Base-by-base conservation (phyloP, 495 filamentous ascomycete genomes). In the Elasticomyces elasticus region DNA sequence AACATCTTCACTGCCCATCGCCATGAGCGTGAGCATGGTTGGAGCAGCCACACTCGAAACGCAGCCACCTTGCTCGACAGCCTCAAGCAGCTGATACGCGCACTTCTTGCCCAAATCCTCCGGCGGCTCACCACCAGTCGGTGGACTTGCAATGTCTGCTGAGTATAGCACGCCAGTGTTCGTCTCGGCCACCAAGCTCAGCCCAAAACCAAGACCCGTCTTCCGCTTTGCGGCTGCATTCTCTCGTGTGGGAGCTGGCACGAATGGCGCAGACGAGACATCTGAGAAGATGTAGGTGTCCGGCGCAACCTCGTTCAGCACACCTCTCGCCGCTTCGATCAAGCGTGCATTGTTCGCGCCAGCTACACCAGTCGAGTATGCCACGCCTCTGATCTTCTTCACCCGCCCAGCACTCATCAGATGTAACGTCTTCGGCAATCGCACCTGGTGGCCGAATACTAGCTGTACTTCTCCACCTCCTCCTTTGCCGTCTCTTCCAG, bases 391-490 rank as follows among this genome's bases (percentile, higher is more conserved):
- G 49, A 99, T 82, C 60, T 81, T 76, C 74, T 91, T 92, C 54
- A 99, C 85, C 49, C 87, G 72, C 2, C 92, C 92, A 0, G 89
- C 77, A 63, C 91, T 89, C 63, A 97, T 76, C 41, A 82, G 56
- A 67, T 99, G 92, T 65, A 99, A 74, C 41, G 94, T 97, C 73
- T 92, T 95, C 13, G 94, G 90, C 37, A 96, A 72, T 35, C 91
- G 81, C 10, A 96, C 80, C 70, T 99, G 92, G 59, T 88, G 86
- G 15, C 82, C 88, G 65, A 99, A 97, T 20, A 86, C 75, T 49
- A 99, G 71, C 69, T 95, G 90, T 11, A 97, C 91, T 38, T 95
- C 80, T 41, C 92, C 92, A n/a, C 82, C 86, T 37, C 88, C 89
- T 13, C 89, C 88, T 42, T 74, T 77, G 2, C 87, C 88, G 45